A percentile compares a stretch with the other conserved stretches of the same genome.
Evolutionary conservation across 805 yeast species (phyloP).

Genomic region (Ogataea pilisensis): DNA sequence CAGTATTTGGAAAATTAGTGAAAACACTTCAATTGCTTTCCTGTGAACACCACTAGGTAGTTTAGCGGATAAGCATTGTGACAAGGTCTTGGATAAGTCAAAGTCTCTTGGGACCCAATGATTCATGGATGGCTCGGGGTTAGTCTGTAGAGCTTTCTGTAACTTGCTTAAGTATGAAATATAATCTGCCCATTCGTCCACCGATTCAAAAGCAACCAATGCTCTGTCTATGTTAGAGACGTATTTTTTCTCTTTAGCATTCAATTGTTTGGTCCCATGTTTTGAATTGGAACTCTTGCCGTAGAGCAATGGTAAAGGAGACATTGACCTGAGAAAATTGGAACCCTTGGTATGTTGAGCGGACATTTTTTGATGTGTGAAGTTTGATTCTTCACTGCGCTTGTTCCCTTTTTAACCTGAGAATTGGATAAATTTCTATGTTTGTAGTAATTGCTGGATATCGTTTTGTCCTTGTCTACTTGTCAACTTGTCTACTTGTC

Average conservation of each 20-base stretch:
- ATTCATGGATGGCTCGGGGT: constrained; percentile 35
- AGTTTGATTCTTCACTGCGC: too few species aligned
- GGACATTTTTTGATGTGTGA: constrained; percentile 7
- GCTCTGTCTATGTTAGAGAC: constrained; percentile 68
- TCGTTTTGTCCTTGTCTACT: too few species aligned
- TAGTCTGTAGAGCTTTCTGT: constrained; percentile 61
- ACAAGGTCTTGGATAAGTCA: constrained; percentile 64
- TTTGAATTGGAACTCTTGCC: constrained; percentile 12
- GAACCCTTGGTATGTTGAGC: constrained; percentile 16
- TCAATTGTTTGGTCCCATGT: constrained; percentile 31
- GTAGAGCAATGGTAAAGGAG: constrained; percentile 26
- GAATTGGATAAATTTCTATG: too few species aligned
- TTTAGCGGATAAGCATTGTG: constrained; percentile 74
- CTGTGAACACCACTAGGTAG: constrained; percentile 96
- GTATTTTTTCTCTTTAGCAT: constrained; percentile 66
- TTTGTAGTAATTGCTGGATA: too few species aligned
- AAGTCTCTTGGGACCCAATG: constrained; percentile 66
- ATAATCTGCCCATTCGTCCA: constrained; percentile 97
- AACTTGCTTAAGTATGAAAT: constrained; percentile 82
- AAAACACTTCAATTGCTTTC: constrained; percentile 77
- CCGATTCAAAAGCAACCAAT: constrained; percentile 68
- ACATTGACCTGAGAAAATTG: constrained; percentile 23
- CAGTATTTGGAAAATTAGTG: constrained; percentile 59
- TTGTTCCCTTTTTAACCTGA: too few species aligned
- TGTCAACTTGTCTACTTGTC: too few species aligned